Conservation (phyloP, 2,329 filamentous ascomycete genomes). For the Alternaria atra region DNA sequence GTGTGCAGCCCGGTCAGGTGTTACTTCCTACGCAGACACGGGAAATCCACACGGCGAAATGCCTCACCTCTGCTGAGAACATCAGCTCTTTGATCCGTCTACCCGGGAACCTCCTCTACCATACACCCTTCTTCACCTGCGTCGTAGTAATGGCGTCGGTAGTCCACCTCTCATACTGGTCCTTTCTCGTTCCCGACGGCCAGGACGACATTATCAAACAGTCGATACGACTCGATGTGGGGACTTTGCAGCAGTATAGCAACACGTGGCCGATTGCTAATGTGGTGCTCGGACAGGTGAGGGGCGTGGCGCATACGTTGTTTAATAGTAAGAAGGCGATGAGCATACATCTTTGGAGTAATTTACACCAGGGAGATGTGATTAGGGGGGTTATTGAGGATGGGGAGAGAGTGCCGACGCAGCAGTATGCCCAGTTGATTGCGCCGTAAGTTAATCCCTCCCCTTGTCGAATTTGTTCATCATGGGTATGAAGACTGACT, state of each 20-base stretch:
- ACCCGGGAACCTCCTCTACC: constrained; percentile 73
- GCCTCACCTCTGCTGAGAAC: constrained; percentile 78
- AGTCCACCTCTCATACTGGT: constrained; percentile 73
- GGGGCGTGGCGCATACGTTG: constrained; percentile 80
- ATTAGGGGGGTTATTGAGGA: constrained; percentile 48
- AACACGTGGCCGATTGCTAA: constrained; percentile 77
- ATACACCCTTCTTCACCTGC: constrained; percentile 62
- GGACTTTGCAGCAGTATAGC: constrained; percentile 73
- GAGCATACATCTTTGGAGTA: constrained; percentile 51
- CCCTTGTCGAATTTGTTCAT: background rate
- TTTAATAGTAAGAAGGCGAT: constrained; percentile 55
- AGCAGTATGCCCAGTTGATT: constrained; percentile 48
- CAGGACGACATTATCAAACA: constrained; percentile 75
- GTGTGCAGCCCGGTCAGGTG: constrained; percentile 65
- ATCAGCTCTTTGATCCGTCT: constrained; percentile 79
- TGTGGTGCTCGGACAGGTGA: constrained; percentile 75
- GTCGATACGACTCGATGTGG: constrained; percentile 80
- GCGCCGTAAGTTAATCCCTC: constrained; percentile 44
- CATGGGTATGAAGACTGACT: background rate
- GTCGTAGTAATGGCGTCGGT: constrained; percentile 53
- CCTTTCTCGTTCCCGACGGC: constrained; percentile 58
- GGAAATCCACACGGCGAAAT: constrained; percentile 79
- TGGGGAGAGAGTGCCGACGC: constrained; percentile 40
- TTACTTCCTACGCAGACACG: constrained; percentile 61
- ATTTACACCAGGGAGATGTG: constrained; percentile 45